Conservation (phyloP, 73 alveolate genomes). For the Paramecium sonneborni region DNA sequence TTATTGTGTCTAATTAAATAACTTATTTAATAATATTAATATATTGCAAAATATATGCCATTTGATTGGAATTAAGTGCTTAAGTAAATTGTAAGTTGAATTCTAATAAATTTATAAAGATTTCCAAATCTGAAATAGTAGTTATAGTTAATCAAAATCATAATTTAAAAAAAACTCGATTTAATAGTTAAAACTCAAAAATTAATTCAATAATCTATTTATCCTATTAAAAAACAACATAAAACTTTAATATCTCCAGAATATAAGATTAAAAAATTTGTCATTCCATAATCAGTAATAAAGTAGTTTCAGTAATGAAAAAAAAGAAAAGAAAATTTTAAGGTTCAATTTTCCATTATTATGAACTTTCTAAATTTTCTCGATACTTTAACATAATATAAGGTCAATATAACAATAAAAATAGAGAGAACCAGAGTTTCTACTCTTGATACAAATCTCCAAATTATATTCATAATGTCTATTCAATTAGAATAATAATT, state of each 20-base stretch:
- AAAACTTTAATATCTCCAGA: background rate
- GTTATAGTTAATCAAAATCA: background rate
- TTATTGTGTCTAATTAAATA: background rate
- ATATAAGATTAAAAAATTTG: background rate
- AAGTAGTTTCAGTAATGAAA: background rate
- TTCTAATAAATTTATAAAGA: background rate
- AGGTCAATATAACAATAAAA: background rate
- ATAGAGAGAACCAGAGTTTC: conserved; percentile 32
- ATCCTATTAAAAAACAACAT: background rate
- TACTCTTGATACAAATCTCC: background rate
- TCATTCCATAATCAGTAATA: background rate
- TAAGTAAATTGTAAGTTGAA: background rate
- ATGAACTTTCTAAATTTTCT: conserved; percentile 8
- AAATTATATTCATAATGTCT: background rate
- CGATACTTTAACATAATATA: background rate
- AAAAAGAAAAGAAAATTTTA: background rate
- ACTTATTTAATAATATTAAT: background rate
- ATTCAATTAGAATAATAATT: background rate
- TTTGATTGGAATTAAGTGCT: conserved; percentile 36
- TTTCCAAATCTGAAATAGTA: background rate
- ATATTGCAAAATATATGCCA: background rate
- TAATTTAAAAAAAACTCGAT: background rate
- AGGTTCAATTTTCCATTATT: background rate
- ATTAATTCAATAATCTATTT: background rate
- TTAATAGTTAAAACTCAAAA: background rate